Evolutionary conservation across 2,329 filamentous ascomycete species (phyloP).

Genomic region (Xylaria sp.): DNA sequence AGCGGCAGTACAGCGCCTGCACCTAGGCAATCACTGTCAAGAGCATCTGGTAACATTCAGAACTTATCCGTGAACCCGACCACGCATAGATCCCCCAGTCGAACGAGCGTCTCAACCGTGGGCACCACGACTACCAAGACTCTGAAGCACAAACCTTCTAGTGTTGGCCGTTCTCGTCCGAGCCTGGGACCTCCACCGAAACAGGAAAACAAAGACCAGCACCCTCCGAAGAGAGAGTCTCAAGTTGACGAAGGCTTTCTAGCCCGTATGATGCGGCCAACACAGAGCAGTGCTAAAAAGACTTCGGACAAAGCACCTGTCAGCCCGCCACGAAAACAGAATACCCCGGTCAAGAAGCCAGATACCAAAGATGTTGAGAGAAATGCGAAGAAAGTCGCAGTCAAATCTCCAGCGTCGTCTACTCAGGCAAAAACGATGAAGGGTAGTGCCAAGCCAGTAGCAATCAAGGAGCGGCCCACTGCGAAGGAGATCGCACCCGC

Average conservation of each 20-base stretch:
- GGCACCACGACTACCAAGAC: slow-evolving; percentile 52
- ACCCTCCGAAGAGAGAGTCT: slow-evolving; percentile 61
- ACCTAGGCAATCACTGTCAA: slow-evolving; percentile 56
- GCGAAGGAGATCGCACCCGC: slow-evolving; percentile 45
- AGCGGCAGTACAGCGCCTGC: slow-evolving; percentile 44
- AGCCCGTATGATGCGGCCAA: slow-evolving; percentile 85
- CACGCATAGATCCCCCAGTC: slow-evolving; percentile 58
- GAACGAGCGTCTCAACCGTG: slow-evolving; percentile 54
- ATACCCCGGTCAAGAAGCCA: slow-evolving; percentile 36
- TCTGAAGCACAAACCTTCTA: slow-evolving; percentile 43
- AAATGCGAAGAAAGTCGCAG: slow-evolving; percentile 44
- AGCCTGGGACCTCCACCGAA: slow-evolving; percentile 70
- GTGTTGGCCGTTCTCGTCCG: slow-evolving; percentile 58
- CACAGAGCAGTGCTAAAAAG: slow-evolving; percentile 75
- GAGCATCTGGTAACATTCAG: slow-evolving; percentile 54
- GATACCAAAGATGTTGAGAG: slow-evolving; percentile 41
- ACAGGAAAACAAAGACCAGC: slow-evolving; percentile 62
- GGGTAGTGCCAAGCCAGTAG: slow-evolving; percentile 38
- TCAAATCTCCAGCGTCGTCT: slow-evolving; percentile 44
- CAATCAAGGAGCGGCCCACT: slow-evolving; percentile 37
- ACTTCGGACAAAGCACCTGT: slow-evolving; percentile 69
- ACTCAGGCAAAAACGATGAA: slow-evolving; percentile 43
- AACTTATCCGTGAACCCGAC: slow-evolving; percentile 43
- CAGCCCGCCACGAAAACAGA: slow-evolving; percentile 61
- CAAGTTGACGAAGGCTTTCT: slow-evolving; percentile 77